Percentiles rank a stretch among this genome's conserved stretches.
Conservation (phyloP, 331 rosid genomes). For the Malus hybrid region DNA sequence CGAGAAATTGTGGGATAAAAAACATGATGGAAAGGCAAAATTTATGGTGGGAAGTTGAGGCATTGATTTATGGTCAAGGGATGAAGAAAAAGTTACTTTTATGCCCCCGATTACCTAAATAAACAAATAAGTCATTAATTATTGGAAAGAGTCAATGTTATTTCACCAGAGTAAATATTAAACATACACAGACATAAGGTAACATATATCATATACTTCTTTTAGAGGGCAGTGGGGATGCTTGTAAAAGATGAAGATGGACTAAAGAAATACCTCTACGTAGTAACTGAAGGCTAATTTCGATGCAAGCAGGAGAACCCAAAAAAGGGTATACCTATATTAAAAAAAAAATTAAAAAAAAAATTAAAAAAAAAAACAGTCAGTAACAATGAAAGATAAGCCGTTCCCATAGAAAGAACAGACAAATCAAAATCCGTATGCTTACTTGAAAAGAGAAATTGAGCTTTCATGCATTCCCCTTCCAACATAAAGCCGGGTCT, state of each 20-base stretch:
- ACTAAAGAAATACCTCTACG: slow-evolving; percentile 64
- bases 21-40: too few relatives aligned
- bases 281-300: slow-evolving; percentile 89
- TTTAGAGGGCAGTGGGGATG: not conserved
- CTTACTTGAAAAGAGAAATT: slow-evolving; percentile 69
- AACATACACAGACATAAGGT: not conserved
- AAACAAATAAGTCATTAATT: not conserved
- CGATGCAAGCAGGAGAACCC: slow-evolving; percentile 72
- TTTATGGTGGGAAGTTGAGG: not conserved
- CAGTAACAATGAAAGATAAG: slow-evolving; percentile 22
- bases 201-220: not conserved
- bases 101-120: not conserved
- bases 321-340: slow-evolving; percentile 73
- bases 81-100: not conserved
- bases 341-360: too few relatives aligned
- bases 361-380: slow-evolving; percentile 26
- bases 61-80: not conserved
- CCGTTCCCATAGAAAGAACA: slow-evolving; percentile 12
- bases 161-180: not conserved
- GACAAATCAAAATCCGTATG: not conserved
- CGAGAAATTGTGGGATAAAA: not conserved
- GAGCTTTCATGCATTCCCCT: slow-evolving; percentile 98
- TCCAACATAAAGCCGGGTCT: slow-evolving; percentile 97
- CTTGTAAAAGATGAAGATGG: not conserved
- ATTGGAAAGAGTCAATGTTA: not conserved